A percentile compares a stretch with the other conserved stretches of the same genome.
These are phyloP conservation scores for Botrytis elliptica DNA, from an alignment of 2,329 filamentous ascomycete species.

Conservation along the genomic window DNA sequence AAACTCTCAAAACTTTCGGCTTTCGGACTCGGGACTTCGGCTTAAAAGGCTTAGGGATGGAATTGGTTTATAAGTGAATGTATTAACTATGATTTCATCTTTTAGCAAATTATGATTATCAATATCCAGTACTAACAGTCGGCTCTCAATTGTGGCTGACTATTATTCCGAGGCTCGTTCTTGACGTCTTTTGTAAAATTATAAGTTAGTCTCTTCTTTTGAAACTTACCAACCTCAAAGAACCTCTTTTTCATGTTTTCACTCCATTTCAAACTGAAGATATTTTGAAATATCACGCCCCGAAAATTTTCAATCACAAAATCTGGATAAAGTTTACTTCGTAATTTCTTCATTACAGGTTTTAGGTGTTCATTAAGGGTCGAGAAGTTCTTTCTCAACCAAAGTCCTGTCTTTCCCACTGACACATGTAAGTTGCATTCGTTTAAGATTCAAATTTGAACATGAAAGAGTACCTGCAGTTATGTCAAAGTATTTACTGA, in stretches of 20 bases:
- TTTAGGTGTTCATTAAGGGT: too few species aligned
- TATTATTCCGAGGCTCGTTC: background rate
- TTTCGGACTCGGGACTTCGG: background rate
- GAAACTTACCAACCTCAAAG: background rate
- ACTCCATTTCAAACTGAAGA: background rate
- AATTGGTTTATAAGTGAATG: background rate
- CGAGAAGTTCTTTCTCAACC: background rate
- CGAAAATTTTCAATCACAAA: too few species aligned
- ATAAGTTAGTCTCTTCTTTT: background rate
- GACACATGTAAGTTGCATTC: background rate
- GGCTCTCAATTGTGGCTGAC: too few species aligned
- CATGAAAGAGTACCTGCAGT: background rate
- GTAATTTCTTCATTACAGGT: background rate
- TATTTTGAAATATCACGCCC: fast-evolving
- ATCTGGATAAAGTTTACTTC: background rate
- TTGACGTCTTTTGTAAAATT: background rate
- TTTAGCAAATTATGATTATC: background rate
- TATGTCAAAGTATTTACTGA: background rate
- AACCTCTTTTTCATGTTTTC: background rate
- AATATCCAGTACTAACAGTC: background rate
- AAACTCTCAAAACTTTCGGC: background rate
- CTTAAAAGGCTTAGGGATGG: background rate
- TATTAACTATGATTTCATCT: background rate
- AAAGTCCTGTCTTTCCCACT: background rate
- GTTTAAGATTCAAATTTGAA: background rate